Base-by-base conservation (phyloP, 371 early-diverging fungal species). In the Cokeromyces recurvatus region DNA sequence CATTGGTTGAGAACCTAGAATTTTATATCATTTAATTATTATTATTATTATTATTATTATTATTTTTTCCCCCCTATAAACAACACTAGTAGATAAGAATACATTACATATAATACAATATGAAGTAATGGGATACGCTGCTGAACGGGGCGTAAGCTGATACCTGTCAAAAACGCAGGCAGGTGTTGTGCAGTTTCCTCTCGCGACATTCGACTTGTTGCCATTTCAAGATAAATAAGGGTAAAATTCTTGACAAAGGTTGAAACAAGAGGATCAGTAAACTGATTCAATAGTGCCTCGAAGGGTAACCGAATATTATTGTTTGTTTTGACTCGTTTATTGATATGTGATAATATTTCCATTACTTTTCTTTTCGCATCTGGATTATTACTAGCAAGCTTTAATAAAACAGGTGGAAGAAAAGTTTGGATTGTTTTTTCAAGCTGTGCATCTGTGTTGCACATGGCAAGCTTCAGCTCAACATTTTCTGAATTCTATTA, bases 391-490 rank as follows among this genome's bases (percentile, higher is more conserved):
- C 78, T 78, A 19, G 74, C 72, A 7, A 91, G 69, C 46, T 91
- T 92, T 39, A 84, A 57, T 9, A 94, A 66, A 0, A 91, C 75
- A 3, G 94, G 91, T 2, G 82, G 72, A 19, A 94, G 74, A 49
- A 91, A 85, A 24, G 73, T 66, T 23, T 54, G 62, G 24, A 93
- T 66, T 14, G 75, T 77, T 38, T 77, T 79, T 61, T 89, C 86
- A 48, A 94, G 64, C 46, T 89, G 82, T 4, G 77, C 76, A 55
- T 87, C 84, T 0, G 84, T 83, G 45, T 78, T 81, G 17, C 91
- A 84, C 54, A 94, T 59, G n/a, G 93, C 94, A 41, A 94, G 78
- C 29, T 86, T 79, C 23, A 94, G 61, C 68, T 91, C 92, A 34
- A 93, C 92, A 36, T 79, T 87, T 46, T 92, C 94, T 51, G 84